phyloP scores from a whole-genome alignment of 495 filamentous ascomycete genomes.

The Penicillium crystallinum region DNA sequence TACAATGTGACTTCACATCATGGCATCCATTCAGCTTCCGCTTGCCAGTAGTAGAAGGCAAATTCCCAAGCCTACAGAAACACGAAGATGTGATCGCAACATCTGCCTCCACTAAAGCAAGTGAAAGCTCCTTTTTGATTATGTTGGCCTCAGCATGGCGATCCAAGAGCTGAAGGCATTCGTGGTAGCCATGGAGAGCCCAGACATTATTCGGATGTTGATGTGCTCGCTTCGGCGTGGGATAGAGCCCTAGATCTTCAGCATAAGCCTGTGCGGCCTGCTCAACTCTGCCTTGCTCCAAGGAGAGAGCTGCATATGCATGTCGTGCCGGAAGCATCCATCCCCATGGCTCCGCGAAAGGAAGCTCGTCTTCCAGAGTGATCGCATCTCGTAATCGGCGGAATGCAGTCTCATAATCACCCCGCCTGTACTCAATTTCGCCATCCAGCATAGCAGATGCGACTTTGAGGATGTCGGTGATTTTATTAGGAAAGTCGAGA shows the following conservation, averaged over 20 bases:
- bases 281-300: constrained; percentile 52
- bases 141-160: constrained; percentile 42
- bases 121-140: constrained; percentile 42
- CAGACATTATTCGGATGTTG: constrained; percentile 63
- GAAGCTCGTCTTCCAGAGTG: constrained; percentile 42
- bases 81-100: constrained; percentile 52
- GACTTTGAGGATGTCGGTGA: constrained; percentile 49
- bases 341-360: constrained; percentile 61
- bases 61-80: constrained; percentile 45
- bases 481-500: constrained; percentile 52
- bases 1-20: constrained; percentile 1
- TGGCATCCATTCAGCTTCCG: constrained; percentile 11
- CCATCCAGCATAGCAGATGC: constrained; percentile 57
- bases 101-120: constrained; percentile 51
- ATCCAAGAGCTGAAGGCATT: constrained; percentile 50
- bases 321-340: constrained; percentile 63
- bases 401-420: constrained; percentile 48
- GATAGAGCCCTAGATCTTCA: constrained; percentile 53
- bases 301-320: constrained; percentile 54
- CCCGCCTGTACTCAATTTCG: constrained; percentile 56
- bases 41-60: constrained; percentile 3
- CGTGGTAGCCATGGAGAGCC: constrained; percentile 58
- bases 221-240: constrained; percentile 46
- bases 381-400: constrained; percentile 44
- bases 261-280: constrained; percentile 50